Evolutionary conservation across 78 protist species (phyloP).

Genomic region (Trichosphaerium sp.): DNA sequence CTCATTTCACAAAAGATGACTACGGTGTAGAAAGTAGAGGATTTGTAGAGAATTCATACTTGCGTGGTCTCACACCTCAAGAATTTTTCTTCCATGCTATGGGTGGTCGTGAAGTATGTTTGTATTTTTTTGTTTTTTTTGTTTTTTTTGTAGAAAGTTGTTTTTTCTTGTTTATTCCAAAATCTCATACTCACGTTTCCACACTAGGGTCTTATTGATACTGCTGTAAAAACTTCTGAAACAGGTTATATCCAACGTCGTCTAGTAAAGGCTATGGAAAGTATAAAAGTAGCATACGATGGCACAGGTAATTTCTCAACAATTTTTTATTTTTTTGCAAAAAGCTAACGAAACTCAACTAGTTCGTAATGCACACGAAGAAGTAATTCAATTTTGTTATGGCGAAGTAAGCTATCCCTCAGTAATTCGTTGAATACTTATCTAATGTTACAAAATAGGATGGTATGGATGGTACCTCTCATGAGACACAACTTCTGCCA

Average conservation of each 20-base stretch:
- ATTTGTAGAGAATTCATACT: conserved; percentile 94
- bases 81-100: conserved; percentile 99
- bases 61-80: conserved; percentile 87
- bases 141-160: not conserved
- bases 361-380: conserved; percentile 91
- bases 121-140: conserved; percentile 62
- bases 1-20: conserved; percentile 96
- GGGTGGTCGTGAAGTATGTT: conserved; percentile 99
- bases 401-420: too few species aligned
- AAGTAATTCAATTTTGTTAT: conserved; percentile 79
- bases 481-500: conserved; percentile 52
- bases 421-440: too few species aligned
- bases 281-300: conserved; percentile 40
- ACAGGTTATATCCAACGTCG: conserved; percentile 98
- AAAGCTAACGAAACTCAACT: conserved; percentile 70
- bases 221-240: conserved; percentile 98
- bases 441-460: too few species aligned
- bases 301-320: conserved; percentile 4
- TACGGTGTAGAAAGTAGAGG: conserved; percentile 88
- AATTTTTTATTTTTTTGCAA: not conserved
- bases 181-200: not conserved
- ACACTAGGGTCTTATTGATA: conserved; percentile 92
- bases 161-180: not conserved
- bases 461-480: conserved; percentile 72
- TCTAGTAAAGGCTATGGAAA: conserved; percentile 68